Conservation (phyloP, 108 stramenopile genomes). For the Pseudonitzschia multiseries region DNA sequence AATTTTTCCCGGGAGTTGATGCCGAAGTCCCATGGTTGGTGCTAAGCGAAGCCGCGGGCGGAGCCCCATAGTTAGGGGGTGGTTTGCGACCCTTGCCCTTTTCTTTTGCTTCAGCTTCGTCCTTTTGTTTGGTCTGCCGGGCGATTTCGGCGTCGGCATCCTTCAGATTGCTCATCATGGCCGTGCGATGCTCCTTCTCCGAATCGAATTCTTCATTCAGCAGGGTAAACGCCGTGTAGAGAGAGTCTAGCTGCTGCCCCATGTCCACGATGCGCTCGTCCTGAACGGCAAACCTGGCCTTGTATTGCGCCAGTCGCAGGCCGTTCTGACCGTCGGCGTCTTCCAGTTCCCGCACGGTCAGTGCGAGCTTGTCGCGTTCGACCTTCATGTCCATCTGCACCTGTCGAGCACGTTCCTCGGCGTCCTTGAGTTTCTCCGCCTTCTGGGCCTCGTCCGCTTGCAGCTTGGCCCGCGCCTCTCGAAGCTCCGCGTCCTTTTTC, state of each 20-base stretch:
- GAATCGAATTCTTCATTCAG: slow-evolving; percentile 48
- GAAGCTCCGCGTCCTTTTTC: slow-evolving; percentile 30
- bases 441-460: slow-evolving; percentile 21
- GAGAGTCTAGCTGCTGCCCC: slow-evolving; percentile 67
- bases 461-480: slow-evolving; percentile 11
- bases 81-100: neutral
- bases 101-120: neutral
- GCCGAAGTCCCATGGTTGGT: too few relatives aligned
- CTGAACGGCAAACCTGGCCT: slow-evolving; percentile 57
- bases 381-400: slow-evolving; percentile 29
- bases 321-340: slow-evolving; percentile 47
- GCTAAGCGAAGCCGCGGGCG: neutral
- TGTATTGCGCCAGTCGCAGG: slow-evolving; percentile 55
- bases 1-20: too few relatives aligned
- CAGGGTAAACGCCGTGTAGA: slow-evolving; percentile 67
- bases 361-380: slow-evolving; percentile 42
- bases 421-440: slow-evolving; percentile 14
- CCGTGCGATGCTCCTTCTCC: slow-evolving; percentile 21
- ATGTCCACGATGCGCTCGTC: slow-evolving; percentile 64
- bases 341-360: slow-evolving; percentile 30
- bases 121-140: slow-evolving; percentile 23
- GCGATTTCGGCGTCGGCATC: slow-evolving; percentile 51
- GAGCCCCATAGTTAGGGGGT: neutral
- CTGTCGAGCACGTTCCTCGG: slow-evolving; percentile 1
- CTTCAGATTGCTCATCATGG: slow-evolving; percentile 26